Base-by-base conservation (phyloP, 306 rosid species). In the Acacia acuminata region DNA sequence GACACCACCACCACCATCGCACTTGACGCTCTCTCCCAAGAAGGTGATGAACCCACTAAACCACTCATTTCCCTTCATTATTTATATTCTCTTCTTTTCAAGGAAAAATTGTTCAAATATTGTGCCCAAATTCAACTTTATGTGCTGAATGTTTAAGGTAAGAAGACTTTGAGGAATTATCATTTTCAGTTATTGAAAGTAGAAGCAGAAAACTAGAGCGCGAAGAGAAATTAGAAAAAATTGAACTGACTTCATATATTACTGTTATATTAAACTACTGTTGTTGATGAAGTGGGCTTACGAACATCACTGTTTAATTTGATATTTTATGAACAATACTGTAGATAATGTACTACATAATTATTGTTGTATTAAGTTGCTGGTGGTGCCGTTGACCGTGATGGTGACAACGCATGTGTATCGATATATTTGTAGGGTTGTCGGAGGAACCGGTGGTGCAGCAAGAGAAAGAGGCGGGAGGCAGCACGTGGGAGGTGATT, bases 391-490 rank as follows among this genome's bases (percentile, higher is more conserved):
- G 7, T 22, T 58, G 65, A 58, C 32, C 32, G 65, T 58, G 36
- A 24, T 25, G 68, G 13, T 61, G 68, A 61, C 17, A 61, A 12
- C 17, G 42, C 14, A 16, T 55, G 8, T 38, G 3, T 36, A 13
- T 27, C 8, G 7, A 7, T 55, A 7, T 19, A 9, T 56, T 8
- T 36, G 15, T 81, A 94, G 99, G 98, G 38, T 82, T 96, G 14
- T 96, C 99, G 68, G 99, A 96, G 90, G 99, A 96, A 84, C 96
- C 90, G 17, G 97, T 87, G 90, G 93, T 88, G 94, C 97, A 94
- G 47, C 90, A 90, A 55, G 96, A 93, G 53, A 90, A 85, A 75
- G 97, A 96, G 85, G 88, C 82, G 71, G 97, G 97, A 82, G 93
- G 92, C 32, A 88, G 85, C 45, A 77, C 91, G 32, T 85, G 97